A percentile compares a stretch with the other conserved stretches of the same genome.
phyloP scores from a whole-genome alignment of 768 basidiomycete species.

The Mycena sanguinolenta region DNA sequence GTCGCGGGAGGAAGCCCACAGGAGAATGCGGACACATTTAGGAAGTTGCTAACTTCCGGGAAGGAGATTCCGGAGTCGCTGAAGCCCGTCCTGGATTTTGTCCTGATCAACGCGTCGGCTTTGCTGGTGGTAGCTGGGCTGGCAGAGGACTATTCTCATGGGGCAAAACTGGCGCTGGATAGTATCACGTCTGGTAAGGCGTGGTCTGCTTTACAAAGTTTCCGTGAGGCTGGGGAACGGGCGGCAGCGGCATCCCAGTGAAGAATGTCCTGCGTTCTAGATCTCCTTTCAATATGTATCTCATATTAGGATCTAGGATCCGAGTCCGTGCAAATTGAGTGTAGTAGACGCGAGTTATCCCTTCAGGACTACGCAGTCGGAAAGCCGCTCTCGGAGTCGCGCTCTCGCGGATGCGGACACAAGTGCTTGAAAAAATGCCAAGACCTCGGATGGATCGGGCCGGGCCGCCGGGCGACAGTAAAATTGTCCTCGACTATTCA shows the following conservation, averaged over 20 bases:
- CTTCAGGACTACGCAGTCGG: too few species aligned
- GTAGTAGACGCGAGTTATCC: too few species aligned
- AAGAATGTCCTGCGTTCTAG: neutral
- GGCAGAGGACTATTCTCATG: conserved; percentile 77
- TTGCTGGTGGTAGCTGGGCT: conserved; percentile 87
- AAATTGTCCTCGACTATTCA: too few species aligned
- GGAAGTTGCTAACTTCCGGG: conserved; percentile 70
- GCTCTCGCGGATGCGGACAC: too few species aligned
- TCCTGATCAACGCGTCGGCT: conserved; percentile 91
- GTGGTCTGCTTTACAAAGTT: conserved; percentile 67
- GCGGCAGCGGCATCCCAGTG: neutral
- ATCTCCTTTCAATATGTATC: too few species aligned
- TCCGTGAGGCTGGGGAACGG: conserved; percentile 56
- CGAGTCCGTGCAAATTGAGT: too few species aligned
- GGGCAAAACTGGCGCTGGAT: conserved; percentile 75
- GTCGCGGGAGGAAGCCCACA: conserved; percentile 82
- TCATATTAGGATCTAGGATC: too few species aligned
- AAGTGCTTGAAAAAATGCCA: too few species aligned
- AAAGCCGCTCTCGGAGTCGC: too few species aligned
- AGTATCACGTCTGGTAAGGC: conserved; percentile 72
- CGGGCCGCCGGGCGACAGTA: too few species aligned
- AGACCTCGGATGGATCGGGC: too few species aligned
- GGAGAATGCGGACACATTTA: conserved; percentile 87
- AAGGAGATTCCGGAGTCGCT: conserved; percentile 67
- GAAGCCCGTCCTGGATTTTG: conserved; percentile 83